Conservation (phyloP, 1,139 yeast genomes). For the Saccharomyces pastorianus region DNA sequence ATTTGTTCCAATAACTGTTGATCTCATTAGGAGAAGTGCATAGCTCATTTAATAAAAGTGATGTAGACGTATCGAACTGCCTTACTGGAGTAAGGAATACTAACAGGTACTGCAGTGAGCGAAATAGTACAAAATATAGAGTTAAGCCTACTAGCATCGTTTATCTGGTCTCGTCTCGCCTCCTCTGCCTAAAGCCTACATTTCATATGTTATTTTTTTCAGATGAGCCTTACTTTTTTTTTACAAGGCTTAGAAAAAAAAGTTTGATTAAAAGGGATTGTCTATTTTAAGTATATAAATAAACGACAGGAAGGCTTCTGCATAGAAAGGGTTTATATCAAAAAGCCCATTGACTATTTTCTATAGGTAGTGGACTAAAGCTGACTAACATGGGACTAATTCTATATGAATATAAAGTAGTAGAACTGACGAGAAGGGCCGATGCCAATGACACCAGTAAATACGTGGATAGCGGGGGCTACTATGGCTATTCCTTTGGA, state of each 20-base stretch:
- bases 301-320: background rate
- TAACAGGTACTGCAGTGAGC: slow-evolving; percentile 34
- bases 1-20: slow-evolving; percentile 13
- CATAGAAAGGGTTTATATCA: background rate
- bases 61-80: slow-evolving; percentile 46
- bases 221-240: background rate
- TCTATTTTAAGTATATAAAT: background rate
- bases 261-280: background rate
- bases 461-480: background rate
- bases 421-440: background rate
- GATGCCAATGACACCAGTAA: background rate
- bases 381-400: background rate
- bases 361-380: background rate
- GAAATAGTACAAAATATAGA: slow-evolving; percentile 31
- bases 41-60: slow-evolving; percentile 24
- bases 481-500: background rate
- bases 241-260: background rate
- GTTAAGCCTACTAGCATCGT: slow-evolving; percentile 4
- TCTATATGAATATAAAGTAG: background rate
- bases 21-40: background rate
- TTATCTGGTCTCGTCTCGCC: background rate
- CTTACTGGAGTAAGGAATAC: slow-evolving; percentile 35
- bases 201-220: background rate
- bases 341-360: background rate
- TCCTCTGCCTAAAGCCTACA: background rate